phyloP scores from a whole-genome alignment of 129 eudicot species.

The Flaveria trinervia region DNA sequence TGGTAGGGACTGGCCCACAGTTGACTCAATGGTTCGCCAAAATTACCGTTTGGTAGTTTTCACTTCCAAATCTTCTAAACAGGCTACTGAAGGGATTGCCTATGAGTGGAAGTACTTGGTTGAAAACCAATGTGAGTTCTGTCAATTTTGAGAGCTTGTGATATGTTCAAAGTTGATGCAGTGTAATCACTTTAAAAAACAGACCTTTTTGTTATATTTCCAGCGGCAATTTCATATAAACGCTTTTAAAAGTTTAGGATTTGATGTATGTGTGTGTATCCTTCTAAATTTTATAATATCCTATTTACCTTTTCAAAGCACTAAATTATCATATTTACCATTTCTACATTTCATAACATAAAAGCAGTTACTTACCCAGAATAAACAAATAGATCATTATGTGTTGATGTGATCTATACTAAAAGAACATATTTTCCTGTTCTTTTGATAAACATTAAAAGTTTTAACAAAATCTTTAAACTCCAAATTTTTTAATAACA shows the following conservation, averaged over 20 bases:
- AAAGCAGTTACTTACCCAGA: not conserved
- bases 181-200: not conserved
- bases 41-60: constrained; percentile 87
- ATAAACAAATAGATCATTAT: not conserved
- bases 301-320: not conserved
- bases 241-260: not conserved
- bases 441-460: not conserved
- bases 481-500: not conserved
- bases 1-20: constrained; percentile 90
- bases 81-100: constrained; percentile 87
- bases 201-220: not conserved
- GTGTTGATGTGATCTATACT: not conserved
- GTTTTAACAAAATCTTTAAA: not conserved
- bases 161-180: not conserved
- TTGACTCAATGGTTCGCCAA: constrained; percentile 74
- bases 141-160: not conserved
- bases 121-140: constrained; percentile 85
- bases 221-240: not conserved
- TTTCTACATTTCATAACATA: not conserved
- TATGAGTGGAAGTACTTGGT: constrained; percentile 84
- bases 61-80: constrained; percentile 80
- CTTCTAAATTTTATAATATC: not conserved
- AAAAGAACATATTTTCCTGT: not conserved
- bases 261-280: not conserved
- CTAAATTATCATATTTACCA: not conserved